A percentile compares a stretch with the other conserved stretches of the same genome.
Conservation (phyloP, 106 monocot genomes). For the Hemerocallis citrina region DNA sequence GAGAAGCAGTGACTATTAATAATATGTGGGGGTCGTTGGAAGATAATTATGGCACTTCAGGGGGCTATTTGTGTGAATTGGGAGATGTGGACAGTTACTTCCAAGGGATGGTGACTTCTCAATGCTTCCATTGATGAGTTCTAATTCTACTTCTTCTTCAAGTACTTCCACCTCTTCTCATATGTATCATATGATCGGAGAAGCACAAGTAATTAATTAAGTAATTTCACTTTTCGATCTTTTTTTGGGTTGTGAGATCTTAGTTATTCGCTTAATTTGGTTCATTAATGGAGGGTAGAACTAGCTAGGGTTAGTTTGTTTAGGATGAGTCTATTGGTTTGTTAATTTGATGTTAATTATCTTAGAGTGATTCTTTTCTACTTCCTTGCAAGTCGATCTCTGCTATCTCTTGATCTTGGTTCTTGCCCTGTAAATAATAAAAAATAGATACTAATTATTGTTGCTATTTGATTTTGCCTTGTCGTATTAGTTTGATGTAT, state of each 20-base stretch:
- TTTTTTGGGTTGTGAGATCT: no score
- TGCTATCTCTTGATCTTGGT: no score
- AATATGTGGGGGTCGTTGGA: no score
- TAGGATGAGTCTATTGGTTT: not conserved
- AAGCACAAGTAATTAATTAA: not conserved
- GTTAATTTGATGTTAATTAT: not conserved
- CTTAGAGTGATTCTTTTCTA: no score
- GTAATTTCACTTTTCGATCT: no score
- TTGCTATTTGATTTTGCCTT: no score
- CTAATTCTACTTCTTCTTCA: not conserved
- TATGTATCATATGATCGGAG: not conserved
- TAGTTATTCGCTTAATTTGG: not conserved
- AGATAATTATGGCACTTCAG: not conserved
- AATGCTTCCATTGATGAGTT: not conserved
- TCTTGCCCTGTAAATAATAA: no score
- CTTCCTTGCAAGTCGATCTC: no score
- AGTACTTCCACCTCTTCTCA: no score
- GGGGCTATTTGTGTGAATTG: not conserved
- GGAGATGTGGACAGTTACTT: not conserved
- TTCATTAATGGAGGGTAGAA: not conserved
- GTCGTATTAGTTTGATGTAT: no score
- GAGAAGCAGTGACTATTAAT: no score
- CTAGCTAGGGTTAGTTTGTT: not conserved
- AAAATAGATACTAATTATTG: no score
- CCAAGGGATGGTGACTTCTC: slow-evolving; percentile 1